phyloP scores from a whole-genome alignment of 805 yeast genomes.

The Isabelozyma rhagii region DNA sequence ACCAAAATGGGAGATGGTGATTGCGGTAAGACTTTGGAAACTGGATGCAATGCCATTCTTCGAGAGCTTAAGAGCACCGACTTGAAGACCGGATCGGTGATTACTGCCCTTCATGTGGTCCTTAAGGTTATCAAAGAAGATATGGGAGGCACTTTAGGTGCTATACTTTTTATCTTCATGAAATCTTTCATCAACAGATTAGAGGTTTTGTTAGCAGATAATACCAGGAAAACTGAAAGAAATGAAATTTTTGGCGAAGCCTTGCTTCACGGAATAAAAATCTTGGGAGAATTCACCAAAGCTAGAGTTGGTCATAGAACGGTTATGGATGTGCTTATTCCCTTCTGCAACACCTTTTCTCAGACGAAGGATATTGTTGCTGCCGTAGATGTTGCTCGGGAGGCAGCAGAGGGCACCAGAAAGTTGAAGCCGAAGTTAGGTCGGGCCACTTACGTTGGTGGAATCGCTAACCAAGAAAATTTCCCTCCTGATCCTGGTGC shows the following conservation, averaged over 20 bases:
- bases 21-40: constrained; percentile 36
- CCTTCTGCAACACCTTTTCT: constrained; percentile 23
- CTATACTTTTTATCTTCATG: constrained; percentile 31
- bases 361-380: constrained; percentile 14
- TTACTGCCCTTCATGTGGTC: constrained; percentile 18
- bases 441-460: constrained; percentile 37
- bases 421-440: constrained; percentile 31
- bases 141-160: constrained; percentile 41
- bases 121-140: constrained; percentile 27
- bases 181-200: constrained; percentile 17
- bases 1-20: constrained; percentile 45
- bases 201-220: constrained; percentile 8
- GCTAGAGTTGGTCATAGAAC: constrained; percentile 39
- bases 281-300: constrained; percentile 28
- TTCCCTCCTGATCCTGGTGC: constrained; percentile 43
- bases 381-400: constrained; percentile 23
- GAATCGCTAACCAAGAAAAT: constrained; percentile 16
- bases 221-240: constrained; percentile 4
- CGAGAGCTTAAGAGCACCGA: constrained; percentile 18
- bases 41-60: constrained; percentile 29
- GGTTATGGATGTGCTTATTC: constrained; percentile 38
- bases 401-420: constrained; percentile 34
- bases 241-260: constrained; percentile 15
- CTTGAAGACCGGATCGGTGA: constrained; percentile 17
- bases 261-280: constrained; percentile 20